Percentiles rank a stretch among this genome's conserved stretches.
Conservation (phyloP, 1,284 basidiomycete genomes). For the Wallemia mellicola region DNA sequence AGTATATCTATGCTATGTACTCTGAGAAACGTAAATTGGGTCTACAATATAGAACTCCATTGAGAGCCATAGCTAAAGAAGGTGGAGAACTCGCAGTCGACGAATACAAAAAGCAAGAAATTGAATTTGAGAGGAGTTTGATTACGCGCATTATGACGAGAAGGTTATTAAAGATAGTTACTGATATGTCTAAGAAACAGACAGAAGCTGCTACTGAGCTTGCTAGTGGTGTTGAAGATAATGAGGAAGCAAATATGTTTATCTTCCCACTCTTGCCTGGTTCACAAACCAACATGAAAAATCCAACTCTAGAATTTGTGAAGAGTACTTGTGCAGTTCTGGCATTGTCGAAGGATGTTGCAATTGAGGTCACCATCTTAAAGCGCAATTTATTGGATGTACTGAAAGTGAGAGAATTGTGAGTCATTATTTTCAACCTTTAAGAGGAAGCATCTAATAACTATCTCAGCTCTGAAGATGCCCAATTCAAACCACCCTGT, state of each 20-base stretch:
- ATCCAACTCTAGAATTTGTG: slow-evolving; percentile 63
- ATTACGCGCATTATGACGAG: slow-evolving; percentile 55
- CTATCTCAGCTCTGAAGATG: slow-evolving; percentile 27
- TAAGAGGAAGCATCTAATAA: not conserved
- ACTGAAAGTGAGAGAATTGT: slow-evolving; percentile 58
- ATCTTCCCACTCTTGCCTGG: slow-evolving; percentile 66
- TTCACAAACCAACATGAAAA: slow-evolving; percentile 38
- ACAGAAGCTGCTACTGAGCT: slow-evolving; percentile 27
- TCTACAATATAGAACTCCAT: slow-evolving; percentile 28
- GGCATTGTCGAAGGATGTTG: slow-evolving; percentile 40
- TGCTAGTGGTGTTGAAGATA: slow-evolving; percentile 23
- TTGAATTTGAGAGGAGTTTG: slow-evolving; percentile 35
- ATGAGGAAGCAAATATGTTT: slow-evolving; percentile 23
- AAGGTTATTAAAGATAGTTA: slow-evolving; percentile 41
- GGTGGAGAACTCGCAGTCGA: slow-evolving; percentile 26
- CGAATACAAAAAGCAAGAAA: slow-evolving; percentile 34
- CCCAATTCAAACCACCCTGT: slow-evolving; percentile 69
- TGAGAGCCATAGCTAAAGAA: slow-evolving; percentile 38
- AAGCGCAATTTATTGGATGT: slow-evolving; percentile 72
- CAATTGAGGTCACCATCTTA: slow-evolving; percentile 59
- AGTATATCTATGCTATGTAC: slow-evolving; percentile 65
- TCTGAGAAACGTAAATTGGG: slow-evolving; percentile 34
- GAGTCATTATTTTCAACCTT: not conserved
- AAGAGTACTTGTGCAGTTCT: slow-evolving; percentile 67
- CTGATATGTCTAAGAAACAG: slow-evolving; percentile 33